phyloP scores from a whole-genome alignment of 1,139 yeast genomes.

The Candida sanyaensis region DNA sequence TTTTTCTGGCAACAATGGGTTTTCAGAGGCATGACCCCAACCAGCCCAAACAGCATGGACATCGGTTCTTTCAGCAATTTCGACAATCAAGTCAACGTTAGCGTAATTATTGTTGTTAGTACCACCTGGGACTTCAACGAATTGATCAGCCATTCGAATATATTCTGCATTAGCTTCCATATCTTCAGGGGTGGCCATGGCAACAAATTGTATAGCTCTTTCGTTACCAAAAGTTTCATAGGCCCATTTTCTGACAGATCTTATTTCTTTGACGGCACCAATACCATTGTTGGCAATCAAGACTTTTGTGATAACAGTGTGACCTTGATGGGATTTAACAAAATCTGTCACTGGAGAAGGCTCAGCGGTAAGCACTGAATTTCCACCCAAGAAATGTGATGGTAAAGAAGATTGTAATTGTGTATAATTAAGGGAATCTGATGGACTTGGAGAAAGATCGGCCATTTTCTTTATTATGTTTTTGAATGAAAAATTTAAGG shows the following conservation, averaged over 20 bases:
- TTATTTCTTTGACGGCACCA: constrained; percentile 97
- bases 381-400: constrained; percentile 75
- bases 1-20: constrained; percentile 90
- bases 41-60: constrained; percentile 99
- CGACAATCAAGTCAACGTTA: constrained; percentile 95
- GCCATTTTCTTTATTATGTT: constrained; percentile 9
- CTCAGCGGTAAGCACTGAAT: constrained; percentile 73
- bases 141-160: constrained; percentile 98
- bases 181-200: constrained; percentile 99
- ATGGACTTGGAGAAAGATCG: constrained; percentile 10
- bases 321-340: constrained; percentile 87
- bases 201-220: constrained; percentile 89
- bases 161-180: constrained; percentile 95
- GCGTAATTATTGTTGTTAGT: constrained; percentile 98
- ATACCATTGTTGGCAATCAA: constrained; percentile 98
- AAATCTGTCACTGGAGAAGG: constrained; percentile 77
- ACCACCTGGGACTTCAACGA: constrained; percentile 98
- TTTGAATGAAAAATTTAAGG: constrained; percentile 2
- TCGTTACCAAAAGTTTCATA: constrained; percentile 97
- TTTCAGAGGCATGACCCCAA: constrained; percentile 99
- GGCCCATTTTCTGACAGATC: constrained; percentile 98
- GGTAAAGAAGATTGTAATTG: constrained; percentile 51
- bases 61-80: constrained; percentile 92
- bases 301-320: constrained; percentile 86
- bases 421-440: constrained; percentile 25